Evolutionary conservation across 1,139 yeast genomes (phyloP), one percentile per base, ranked within the genome.

Genomic region (Hemisphaericaspora subhashii): DNA sequence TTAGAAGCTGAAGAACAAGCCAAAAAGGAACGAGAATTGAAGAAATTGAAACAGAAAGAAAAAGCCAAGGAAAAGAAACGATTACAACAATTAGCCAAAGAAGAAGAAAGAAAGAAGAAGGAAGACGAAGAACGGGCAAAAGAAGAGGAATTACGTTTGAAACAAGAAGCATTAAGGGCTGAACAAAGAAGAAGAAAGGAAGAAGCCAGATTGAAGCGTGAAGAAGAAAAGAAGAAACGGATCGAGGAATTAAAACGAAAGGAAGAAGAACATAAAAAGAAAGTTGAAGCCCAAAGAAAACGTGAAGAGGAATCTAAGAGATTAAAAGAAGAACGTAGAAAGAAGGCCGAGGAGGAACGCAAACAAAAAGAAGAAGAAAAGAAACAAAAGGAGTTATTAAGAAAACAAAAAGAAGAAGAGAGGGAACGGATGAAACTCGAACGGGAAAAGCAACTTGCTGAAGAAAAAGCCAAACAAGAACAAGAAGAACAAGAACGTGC

Each of bases 1-100:
- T 73, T 87, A 35, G 95, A 86, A 44, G 87, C 83, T 14, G 95
- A 86, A 58, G 86, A 81, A 49, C 72, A 74, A 36, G 79, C 81
- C 21, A 77, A 81, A 54, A 79, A 77, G 53, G 89, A 83, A 48
- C 79, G 79, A 34, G 92, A 84, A 57, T 77, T 79, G 57, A 84
- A 84, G 61, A 84, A 83, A 54, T 71, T 74, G 46, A 75, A 74
- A 44, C 92, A 85, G 49, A 82, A 79, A 59, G 95, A 87, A 53
- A 83, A 81, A 64, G 81, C 83, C 41, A 82, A 83, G 56, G 94
- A 86, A 51, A 86, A 85, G 72, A 86, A 85, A 57, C 73, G 84
- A 18, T 71, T 76, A 31, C 82, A 76, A 46, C 86, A 82, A 54
- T 69, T 71, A 37, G 88, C 86, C 15, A 84, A 82, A 50, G 96